These are phyloP conservation scores for Pseudogymnoascus pannorum DNA, from an alignment of 2,329 filamentous ascomycete species.

Conservation along the genomic window DNA sequence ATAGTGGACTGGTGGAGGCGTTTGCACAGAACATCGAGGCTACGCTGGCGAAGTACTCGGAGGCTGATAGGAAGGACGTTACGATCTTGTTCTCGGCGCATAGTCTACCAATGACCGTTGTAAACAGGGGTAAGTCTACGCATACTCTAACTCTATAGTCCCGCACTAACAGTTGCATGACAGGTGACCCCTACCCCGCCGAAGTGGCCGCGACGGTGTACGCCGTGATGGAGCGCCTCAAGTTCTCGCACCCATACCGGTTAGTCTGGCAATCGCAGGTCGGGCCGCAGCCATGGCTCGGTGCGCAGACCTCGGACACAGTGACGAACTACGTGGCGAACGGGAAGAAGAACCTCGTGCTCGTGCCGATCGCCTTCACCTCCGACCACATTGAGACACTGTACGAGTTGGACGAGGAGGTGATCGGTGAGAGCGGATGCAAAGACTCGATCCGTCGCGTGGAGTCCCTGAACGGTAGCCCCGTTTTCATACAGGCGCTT, in stretches of 20 bases:
- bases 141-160: constrained; percentile 11
- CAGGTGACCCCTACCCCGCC: constrained; percentile 86
- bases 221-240: constrained; percentile 88
- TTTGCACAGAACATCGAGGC: constrained; percentile 89
- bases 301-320: constrained; percentile 82
- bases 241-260: constrained; percentile 83
- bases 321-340: constrained; percentile 85
- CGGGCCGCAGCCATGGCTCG: constrained; percentile 89
- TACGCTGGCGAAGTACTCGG: constrained; percentile 75
- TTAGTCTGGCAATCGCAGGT: constrained; percentile 98
- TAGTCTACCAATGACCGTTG: constrained; percentile 92
- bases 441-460: constrained; percentile 77
- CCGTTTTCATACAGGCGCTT: constrained; percentile 81
- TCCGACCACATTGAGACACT: constrained; percentile 99
- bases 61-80: constrained; percentile 70
- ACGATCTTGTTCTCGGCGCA: constrained; percentile 92
- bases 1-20: constrained; percentile 80
- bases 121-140: constrained; percentile 65
- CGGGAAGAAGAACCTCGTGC: constrained; percentile 81
- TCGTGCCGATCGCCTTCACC: constrained; percentile 95
- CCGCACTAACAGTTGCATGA: constrained; percentile 18
- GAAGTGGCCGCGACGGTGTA: constrained; percentile 95
- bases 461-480: constrained; percentile 86
- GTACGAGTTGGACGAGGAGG: constrained; percentile 87
- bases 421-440: constrained; percentile 80